Conservation (phyloP, 2,329 filamentous ascomycete genomes). For the Epichloe baconii region DNA sequence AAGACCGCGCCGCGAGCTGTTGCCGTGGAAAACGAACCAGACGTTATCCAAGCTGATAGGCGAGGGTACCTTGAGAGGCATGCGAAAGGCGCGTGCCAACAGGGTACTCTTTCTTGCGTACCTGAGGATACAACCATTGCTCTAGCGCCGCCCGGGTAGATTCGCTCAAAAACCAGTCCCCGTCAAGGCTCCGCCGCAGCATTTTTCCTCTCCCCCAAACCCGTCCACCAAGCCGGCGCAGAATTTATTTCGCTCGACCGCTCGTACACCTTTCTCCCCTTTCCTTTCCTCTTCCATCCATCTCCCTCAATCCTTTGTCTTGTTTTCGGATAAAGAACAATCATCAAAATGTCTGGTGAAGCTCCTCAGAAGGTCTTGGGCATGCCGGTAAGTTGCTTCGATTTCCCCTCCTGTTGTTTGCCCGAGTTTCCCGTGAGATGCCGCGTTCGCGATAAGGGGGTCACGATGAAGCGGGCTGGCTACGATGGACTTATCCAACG, state of each 20-base stretch:
- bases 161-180: constrained; percentile 38
- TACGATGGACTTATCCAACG: constrained; percentile 2
- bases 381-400: constrained; percentile 47
- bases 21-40: constrained; percentile 17
- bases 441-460: constrained; percentile 16
- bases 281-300: constrained; percentile 31
- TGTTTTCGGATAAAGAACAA: constrained; percentile 26
- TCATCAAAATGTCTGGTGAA: constrained; percentile 40
- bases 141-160: constrained; percentile 33
- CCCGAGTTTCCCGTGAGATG: constrained; percentile 12
- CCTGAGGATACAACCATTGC: constrained; percentile 9
- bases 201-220: constrained; percentile 36
- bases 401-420: background rate
- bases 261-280: constrained; percentile 27
- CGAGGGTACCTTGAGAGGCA: constrained; percentile 2
- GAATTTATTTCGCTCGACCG: constrained; percentile 31
- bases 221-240: constrained; percentile 29
- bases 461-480: background rate
- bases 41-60: background rate
- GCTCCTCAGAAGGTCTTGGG: constrained; percentile 48
- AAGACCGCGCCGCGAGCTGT: constrained; percentile 13
- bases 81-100: background rate
- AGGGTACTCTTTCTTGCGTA: background rate
- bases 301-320: constrained; percentile 51
- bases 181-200: constrained; percentile 32